phyloP scores from a whole-genome alignment of 2,329 filamentous ascomycete species.

The Nothomitra cinnamomea region DNA sequence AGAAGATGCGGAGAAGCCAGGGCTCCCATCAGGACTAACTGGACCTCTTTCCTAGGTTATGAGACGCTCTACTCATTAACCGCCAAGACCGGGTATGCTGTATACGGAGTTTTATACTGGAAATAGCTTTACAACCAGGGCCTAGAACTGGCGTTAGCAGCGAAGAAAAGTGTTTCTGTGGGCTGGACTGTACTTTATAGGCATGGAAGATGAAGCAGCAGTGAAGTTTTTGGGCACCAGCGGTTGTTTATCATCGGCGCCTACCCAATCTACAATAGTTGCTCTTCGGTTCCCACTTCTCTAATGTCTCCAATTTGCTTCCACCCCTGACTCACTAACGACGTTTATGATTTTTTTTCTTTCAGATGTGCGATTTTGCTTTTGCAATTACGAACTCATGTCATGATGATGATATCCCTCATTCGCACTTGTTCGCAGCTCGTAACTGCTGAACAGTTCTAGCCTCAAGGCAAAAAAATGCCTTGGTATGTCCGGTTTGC shows the following conservation, averaged over 20 bases:
- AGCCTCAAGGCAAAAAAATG: background rate
- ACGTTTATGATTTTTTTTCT: slow-evolving; percentile 1
- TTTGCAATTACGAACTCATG: slow-evolving; percentile 2
- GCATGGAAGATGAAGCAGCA: background rate
- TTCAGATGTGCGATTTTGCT: background rate
- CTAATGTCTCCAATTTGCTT: background rate
- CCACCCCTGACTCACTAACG: background rate
- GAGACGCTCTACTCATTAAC: no score
- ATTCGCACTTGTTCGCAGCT: background rate
- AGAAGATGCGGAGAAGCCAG: slow-evolving; percentile 96
- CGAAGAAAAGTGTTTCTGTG: background rate
- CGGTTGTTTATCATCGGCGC: background rate
- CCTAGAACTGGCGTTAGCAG: slow-evolving; percentile 1
- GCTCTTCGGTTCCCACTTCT: background rate
- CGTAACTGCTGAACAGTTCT: background rate
- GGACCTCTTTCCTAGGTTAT: background rate
- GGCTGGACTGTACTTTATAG: background rate
- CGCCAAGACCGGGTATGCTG: background rate
- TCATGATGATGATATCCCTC: slow-evolving; percentile 2
- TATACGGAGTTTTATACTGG: slow-evolving; percentile 1
- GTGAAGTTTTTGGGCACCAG: background rate
- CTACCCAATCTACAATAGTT: background rate
- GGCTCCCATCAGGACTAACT: slow-evolving; percentile 3
- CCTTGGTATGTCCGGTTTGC: background rate
- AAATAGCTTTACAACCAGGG: slow-evolving; percentile 1